A percentile compares a stretch with the other conserved stretches of the same genome.
Conservation (phyloP, 2,329 filamentous ascomycete species). For the Xylaria polymorpha region DNA sequence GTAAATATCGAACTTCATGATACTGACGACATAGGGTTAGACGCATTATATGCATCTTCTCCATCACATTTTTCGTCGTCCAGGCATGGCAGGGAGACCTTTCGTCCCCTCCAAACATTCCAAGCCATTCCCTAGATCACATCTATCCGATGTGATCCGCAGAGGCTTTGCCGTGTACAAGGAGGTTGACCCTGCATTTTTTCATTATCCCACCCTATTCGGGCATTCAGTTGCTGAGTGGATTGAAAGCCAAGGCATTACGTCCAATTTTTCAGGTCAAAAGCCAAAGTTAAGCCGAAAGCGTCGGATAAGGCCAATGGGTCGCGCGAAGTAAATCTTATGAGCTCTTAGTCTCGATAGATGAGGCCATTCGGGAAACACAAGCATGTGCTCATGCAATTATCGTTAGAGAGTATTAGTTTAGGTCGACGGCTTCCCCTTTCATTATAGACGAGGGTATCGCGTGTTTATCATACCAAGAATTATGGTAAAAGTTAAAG, state of each 20-base stretch:
- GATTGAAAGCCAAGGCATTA: background rate
- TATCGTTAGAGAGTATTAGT: background rate
- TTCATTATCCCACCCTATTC: background rate
- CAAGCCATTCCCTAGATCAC: background rate
- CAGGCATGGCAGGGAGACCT: background rate
- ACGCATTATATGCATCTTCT: background rate
- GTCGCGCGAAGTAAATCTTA: background rate
- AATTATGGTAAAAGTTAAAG: background rate
- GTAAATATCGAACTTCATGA: background rate
- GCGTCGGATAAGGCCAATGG: background rate
- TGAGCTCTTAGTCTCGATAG: background rate
- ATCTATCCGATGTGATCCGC: background rate
- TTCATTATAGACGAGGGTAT: background rate
- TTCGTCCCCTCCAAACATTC: background rate
- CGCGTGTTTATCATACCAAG: background rate
- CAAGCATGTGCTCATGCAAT: background rate
- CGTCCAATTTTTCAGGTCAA: background rate
- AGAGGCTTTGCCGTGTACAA: constrained; percentile 1
- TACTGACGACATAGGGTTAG: constrained; percentile 9
- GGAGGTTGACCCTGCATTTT: background rate
- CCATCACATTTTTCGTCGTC: background rate
- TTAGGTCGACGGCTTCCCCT: background rate
- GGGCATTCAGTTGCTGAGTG: background rate
- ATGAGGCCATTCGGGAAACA: background rate
- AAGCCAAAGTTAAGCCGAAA: background rate